phyloP scores from a whole-genome alignment of 2,329 filamentous ascomycete species.

The Tolypocladium capitatum region DNA sequence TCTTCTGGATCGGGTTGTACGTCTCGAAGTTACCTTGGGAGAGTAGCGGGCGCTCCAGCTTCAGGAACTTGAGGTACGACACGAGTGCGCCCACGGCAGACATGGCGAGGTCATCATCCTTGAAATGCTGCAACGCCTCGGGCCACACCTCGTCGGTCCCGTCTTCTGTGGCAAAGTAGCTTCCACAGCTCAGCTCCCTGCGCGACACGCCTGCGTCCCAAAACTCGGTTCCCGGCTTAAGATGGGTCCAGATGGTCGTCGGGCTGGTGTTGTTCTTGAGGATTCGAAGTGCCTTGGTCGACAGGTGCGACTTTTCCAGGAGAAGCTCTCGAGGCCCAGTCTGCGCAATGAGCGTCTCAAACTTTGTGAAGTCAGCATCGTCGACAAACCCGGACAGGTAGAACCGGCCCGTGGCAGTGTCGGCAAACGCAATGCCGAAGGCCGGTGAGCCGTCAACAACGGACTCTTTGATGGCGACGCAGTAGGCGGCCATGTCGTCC shows the following conservation, averaged over 20 bases:
- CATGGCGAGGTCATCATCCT: conserved; percentile 71
- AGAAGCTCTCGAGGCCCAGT: conserved; percentile 78
- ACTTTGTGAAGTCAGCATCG: conserved; percentile 86
- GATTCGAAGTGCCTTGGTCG: conserved; percentile 79
- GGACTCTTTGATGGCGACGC: conserved; percentile 83
- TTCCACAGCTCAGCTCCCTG: conserved; percentile 65
- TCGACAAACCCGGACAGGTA: conserved; percentile 86
- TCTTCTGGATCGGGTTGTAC: conserved; percentile 84
- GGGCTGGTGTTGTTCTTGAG: conserved; percentile 91
- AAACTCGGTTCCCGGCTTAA: conserved; percentile 81
- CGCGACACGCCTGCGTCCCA: conserved; percentile 74
- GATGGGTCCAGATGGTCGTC: conserved; percentile 87
- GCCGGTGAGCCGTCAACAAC: conserved; percentile 60
- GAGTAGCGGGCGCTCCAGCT: conserved; percentile 76
- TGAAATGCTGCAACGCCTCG: conserved; percentile 53
- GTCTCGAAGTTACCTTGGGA: conserved; percentile 82
- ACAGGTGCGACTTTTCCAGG: conserved; percentile 75
- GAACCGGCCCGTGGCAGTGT: conserved; percentile 92
- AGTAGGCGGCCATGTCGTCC: conserved; percentile 94
- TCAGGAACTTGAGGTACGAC: conserved; percentile 74
- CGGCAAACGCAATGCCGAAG: conserved; percentile 88
- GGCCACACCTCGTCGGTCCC: conserved; percentile 59
- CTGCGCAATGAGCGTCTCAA: conserved; percentile 93
- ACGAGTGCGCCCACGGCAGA: conserved; percentile 82
- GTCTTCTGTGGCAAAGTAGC: conserved; percentile 59